Conservation (phyloP, 306 rosid genomes). For the Trifolium dubium region DNA sequence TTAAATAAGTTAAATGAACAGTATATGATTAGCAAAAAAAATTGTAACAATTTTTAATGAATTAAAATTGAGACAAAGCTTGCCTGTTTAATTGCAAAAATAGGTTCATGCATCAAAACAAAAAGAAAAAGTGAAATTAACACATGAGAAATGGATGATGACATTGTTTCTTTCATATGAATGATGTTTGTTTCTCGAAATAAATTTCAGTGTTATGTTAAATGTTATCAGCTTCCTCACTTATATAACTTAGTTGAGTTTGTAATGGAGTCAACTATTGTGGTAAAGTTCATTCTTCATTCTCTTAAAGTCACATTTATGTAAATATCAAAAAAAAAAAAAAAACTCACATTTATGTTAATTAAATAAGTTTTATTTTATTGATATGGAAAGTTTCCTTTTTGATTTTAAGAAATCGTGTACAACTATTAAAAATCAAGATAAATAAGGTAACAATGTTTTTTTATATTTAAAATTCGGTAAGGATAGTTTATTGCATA, state of each 20-base stretch:
- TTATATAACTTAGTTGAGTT: slow-evolving; percentile 19
- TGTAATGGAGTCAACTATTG: not conserved
- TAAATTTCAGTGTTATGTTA: not conserved
- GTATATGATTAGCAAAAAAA: not conserved
- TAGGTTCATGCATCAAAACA: slow-evolving; percentile 40
- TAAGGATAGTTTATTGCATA: no score
- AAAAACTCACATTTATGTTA: not conserved
- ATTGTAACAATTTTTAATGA: not conserved
- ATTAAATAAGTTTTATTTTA: not conserved
- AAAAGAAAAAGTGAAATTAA: slow-evolving; percentile 43
- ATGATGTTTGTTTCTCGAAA: not conserved
- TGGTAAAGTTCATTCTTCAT: not conserved
- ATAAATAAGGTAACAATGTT: not conserved
- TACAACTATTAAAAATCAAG: not conserved
- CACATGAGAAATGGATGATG: slow-evolving; percentile 15
- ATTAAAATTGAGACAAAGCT: not conserved
- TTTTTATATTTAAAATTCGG: no score
- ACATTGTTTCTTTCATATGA: slow-evolving; percentile 37
- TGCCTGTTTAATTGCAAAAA: slow-evolving; percentile 55
- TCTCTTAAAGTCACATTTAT: not conserved
- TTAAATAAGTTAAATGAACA: not conserved
- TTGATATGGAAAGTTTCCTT: not conserved
- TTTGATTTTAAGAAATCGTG: not conserved
- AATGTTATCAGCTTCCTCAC: not conserved
- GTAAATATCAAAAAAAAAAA: no score